Evolutionary conservation across 768 basidiomycete species (phyloP).

Genomic region (Leccinum barrowsii): DNA sequence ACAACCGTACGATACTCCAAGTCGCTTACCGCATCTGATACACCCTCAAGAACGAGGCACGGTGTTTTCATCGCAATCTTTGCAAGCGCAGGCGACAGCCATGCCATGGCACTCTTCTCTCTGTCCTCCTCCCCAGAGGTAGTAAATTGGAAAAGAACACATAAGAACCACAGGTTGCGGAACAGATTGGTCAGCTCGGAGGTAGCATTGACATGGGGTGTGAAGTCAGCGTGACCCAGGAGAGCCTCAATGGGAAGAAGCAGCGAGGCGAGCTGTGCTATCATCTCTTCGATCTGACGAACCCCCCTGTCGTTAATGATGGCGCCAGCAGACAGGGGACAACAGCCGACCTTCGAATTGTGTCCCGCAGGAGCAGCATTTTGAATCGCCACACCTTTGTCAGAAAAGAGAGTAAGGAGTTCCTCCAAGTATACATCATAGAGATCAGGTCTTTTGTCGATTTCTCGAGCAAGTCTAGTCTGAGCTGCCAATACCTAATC

Average conservation of each 20-base stretch:
- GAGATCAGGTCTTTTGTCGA: conserved; percentile 69
- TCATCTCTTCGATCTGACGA: conserved; percentile 71
- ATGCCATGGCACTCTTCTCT: conserved; percentile 67
- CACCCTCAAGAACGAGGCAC: conserved; percentile 74
- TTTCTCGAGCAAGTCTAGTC: conserved; percentile 80
- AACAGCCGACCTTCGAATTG: conserved; percentile 54
- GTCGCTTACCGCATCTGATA: conserved; percentile 81
- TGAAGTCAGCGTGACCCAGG: conserved; percentile 66
- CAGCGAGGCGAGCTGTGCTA: conserved; percentile 82
- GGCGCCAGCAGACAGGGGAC: conserved; percentile 3
- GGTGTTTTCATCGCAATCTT: conserved; percentile 88
- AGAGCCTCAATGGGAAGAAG: conserved; percentile 89
- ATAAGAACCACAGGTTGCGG: conserved; percentile 93
- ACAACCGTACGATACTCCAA: conserved; percentile 92
- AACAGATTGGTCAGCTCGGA: conserved; percentile 70
- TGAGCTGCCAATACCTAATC: conserved; percentile 82
- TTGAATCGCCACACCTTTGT: conserved; percentile 90
- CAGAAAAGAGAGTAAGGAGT: conserved; percentile 78
- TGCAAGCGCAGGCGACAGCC: conserved; percentile 71
- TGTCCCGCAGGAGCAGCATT: conserved; percentile 67
- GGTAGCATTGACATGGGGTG: conserved; percentile 51
- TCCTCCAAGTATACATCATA: conserved; percentile 82
- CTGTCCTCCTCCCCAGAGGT: conserved; percentile 34
- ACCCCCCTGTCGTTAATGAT: conserved; percentile 4
- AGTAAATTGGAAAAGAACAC: conserved; percentile 82